These are phyloP conservation scores for Lasiodiplodia sp. DNA, from an alignment of 2,329 filamentous ascomycete genomes.

Conservation along the genomic window DNA sequence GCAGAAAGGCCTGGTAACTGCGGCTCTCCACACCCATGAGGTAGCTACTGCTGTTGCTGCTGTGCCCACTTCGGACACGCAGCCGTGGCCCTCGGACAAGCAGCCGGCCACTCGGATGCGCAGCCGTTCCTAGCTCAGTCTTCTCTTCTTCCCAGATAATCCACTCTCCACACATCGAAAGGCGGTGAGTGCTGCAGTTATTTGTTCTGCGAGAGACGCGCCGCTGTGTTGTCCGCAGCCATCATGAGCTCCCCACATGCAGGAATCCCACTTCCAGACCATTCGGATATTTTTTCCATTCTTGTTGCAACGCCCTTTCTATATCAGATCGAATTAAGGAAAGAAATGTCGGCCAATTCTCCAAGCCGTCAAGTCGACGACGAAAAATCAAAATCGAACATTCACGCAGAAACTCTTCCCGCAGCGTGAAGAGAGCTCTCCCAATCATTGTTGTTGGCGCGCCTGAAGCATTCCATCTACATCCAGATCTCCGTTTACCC, in stretches of 20 bases:
- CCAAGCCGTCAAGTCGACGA: too few species aligned
- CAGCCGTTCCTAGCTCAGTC: not conserved
- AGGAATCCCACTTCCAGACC: constrained; percentile 13
- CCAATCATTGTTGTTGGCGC: too few species aligned
- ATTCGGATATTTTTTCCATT: constrained; percentile 17
- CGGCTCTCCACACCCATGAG: too few species aligned
- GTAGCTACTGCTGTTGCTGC: not conserved
- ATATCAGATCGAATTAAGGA: not conserved
- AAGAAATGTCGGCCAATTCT: not conserved
- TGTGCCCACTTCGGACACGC: too few species aligned
- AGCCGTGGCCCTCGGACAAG: too few species aligned
- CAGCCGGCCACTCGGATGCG: too few species aligned
- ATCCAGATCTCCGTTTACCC: too few species aligned
- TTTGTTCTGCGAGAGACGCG: not conserved
- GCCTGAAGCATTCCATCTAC: too few species aligned
- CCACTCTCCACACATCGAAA: not conserved
- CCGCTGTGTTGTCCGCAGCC: not conserved
- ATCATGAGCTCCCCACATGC: not conserved
- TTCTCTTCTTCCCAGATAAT: not conserved
- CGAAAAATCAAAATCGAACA: too few species aligned
- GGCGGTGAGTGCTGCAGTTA: constrained; percentile 3
- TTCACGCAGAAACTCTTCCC: too few species aligned
- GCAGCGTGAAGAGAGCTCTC: too few species aligned
- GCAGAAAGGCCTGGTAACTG: too few species aligned
- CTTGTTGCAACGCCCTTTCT: not conserved